These are phyloP conservation scores for Excoecaria agallocha DNA, from an alignment of 345 rosid genomes.

Conservation along the genomic window DNA sequence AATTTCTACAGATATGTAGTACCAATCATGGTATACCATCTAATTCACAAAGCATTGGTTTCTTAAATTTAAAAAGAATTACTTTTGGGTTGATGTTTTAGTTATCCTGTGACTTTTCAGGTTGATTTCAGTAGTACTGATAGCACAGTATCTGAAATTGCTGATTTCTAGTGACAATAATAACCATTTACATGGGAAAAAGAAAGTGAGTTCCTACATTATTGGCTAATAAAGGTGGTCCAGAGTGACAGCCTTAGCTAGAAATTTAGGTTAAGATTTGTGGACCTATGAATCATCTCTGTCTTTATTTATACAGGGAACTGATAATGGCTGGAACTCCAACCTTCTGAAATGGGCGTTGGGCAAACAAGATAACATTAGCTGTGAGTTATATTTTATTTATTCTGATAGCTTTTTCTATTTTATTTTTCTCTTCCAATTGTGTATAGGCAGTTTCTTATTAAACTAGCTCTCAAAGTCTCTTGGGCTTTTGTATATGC, in stretches of 20 bases:
- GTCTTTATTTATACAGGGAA: no score
- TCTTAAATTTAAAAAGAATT: neutral
- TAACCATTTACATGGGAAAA: no score
- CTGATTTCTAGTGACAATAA: conserved; percentile 64
- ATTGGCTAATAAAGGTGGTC: no score
- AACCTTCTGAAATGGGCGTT: no score
- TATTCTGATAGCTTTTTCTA: neutral
- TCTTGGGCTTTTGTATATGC: neutral
- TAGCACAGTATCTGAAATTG: conserved; percentile 60
- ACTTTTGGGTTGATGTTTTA: conserved; percentile 28
- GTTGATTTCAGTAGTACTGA: conserved; percentile 83
- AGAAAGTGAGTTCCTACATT: no score
- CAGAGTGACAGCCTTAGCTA: no score
- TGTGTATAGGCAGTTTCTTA: neutral
- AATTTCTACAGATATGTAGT: conserved; percentile 95
- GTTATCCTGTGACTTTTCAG: conserved; percentile 48
- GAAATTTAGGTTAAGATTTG: no score
- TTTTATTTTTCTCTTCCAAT: neutral
- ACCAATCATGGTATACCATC: conserved; percentile 68
- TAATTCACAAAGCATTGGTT: conserved; percentile 16
- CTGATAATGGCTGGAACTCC: no score
- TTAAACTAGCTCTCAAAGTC: neutral
- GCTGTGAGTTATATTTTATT: no score
- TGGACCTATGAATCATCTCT: no score
- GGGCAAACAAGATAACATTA: no score